These are phyloP conservation scores for Lepraria neglecta DNA, from an alignment of 495 filamentous ascomycete genomes.

Conservation along the genomic window DNA sequence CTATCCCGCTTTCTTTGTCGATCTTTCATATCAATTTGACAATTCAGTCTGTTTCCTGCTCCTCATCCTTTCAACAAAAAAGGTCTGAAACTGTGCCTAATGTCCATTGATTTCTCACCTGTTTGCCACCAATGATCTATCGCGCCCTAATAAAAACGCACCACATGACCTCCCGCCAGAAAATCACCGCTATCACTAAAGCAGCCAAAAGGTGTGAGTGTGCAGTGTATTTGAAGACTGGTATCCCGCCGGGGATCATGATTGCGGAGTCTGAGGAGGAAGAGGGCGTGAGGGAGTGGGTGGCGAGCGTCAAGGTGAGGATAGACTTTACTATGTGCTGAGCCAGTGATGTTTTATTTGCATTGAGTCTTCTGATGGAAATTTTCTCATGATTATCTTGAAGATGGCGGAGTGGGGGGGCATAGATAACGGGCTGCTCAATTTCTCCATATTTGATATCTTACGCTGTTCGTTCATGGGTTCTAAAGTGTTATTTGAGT, in stretches of 20 bases:
- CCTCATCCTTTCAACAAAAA: neutral
- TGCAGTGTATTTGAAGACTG: conserved; percentile 58
- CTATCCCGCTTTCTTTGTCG: too few relatives aligned
- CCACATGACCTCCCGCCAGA: conserved; percentile 77
- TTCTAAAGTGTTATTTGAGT: neutral
- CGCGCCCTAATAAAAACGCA: conserved; percentile 69
- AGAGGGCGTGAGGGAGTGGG: conserved; percentile 48
- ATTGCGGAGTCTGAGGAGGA: conserved; percentile 56
- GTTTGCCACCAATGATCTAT: conserved; percentile 30
- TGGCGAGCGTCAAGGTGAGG: conserved; percentile 46
- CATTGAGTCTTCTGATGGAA: too few relatives aligned
- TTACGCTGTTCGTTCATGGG: too few relatives aligned
- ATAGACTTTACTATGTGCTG: neutral
- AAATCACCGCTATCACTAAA: conserved; percentile 58
- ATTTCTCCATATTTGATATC: too few relatives aligned
- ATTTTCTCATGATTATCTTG: too few relatives aligned
- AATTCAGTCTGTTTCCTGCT: neutral
- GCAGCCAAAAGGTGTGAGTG: conserved; percentile 52
- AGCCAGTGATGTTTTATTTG: neutral
- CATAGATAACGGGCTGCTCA: too few relatives aligned
- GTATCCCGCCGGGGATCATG: conserved; percentile 68
- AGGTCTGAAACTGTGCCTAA: too few relatives aligned
- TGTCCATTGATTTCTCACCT: neutral
- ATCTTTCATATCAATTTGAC: too few relatives aligned
- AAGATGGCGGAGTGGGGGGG: too few relatives aligned